Evolutionary conservation across 2,329 filamentous ascomycete species (phyloP), one percentile per base, ranked within the genome.

Genomic region (Penicillium sp.): DNA sequence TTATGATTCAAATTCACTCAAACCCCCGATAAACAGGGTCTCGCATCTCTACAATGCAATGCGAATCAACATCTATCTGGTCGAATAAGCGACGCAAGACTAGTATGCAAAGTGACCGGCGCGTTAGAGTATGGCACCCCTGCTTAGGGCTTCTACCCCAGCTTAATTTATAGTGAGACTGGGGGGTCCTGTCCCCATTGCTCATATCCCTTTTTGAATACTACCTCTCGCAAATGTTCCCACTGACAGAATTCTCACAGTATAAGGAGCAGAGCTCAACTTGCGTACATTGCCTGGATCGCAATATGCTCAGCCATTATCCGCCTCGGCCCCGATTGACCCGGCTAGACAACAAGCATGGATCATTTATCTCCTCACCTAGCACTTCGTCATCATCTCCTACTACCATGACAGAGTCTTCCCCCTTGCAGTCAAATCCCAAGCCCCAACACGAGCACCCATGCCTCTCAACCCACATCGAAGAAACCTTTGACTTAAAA

Each of bases 401-500:
- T 22, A 35, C n/a, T 5, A 36, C 30, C 14, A 45, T 30, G n/a
- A 26, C 35, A 31, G 38, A 28, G 16, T 31, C 38, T 8, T 28
- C 53, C 3, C 17, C 47, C 14, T 28, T 48, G 11, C 31, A 31
- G 53, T 42, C 43, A 19, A 35, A 47, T 19, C 12, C 35, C 11
- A 12, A 48, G n/a, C 1, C 36, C 22, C 22, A 33, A 36, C 2
- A 37, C 16, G n/a, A 35, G 14, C 38, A 33, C 43, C 17, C n/a
- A 22, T 54, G 19, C 33, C 56, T 33, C 19, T 50, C 17, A 38
- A 36, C 14, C 16, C 25, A 37, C n/a, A 43, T 48, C 37, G 53
- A 63, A 37, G 61, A 65, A 8, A 48, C 55, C 9, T 25, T 61
- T 6, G 51, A 67, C 43, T 56, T 68, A n/a, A 56, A 67, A 42